A percentile compares a stretch with the other conserved stretches of the same genome.
Conservation (phyloP, 305 asterid genomes). For the Rubia occidens region DNA sequence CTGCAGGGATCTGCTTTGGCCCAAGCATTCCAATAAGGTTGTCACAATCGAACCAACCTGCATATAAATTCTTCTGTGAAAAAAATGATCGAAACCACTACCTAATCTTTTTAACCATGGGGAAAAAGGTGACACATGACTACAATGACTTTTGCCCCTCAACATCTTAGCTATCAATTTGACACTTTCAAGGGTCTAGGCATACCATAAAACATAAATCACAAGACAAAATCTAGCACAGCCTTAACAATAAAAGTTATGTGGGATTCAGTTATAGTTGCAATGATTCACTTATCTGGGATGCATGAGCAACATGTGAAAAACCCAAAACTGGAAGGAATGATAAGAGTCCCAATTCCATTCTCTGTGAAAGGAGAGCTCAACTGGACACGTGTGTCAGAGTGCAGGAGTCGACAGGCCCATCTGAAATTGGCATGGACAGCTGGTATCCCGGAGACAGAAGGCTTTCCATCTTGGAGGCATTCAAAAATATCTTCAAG, state of each 20-base stretch:
- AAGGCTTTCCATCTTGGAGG: constrained; percentile 36
- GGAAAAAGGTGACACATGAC: not conserved
- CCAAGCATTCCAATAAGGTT: constrained; percentile 84
- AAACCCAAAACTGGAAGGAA: constrained; percentile 37
- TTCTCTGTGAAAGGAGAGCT: constrained; percentile 54
- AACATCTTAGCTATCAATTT: not conserved
- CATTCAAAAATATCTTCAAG: constrained; percentile 58
- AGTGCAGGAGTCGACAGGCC: constrained; percentile 42
- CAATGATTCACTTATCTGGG: too few relatives aligned
- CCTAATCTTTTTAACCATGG: too few relatives aligned
- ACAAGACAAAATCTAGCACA: constrained; percentile 7
- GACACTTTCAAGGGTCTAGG: not conserved
- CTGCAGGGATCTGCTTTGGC: constrained; percentile 77
- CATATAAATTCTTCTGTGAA: not conserved
- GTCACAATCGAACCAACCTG: constrained; percentile 88
- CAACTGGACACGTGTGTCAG: constrained; percentile 54
- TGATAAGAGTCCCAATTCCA: constrained; percentile 34
- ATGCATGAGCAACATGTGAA: too few relatives aligned
- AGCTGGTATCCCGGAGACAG: constrained; percentile 51
- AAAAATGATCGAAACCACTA: not conserved
- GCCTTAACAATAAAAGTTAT: too few relatives aligned
- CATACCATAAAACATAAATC: not conserved
- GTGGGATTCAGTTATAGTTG: too few relatives aligned
- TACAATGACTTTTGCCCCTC: not conserved
- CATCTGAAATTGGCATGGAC: constrained; percentile 64